Evolutionary conservation across 2,329 filamentous ascomycete species (phyloP), one percentile per base, ranked within the genome.

Genomic region (Scedosporium minutisporum): DNA sequence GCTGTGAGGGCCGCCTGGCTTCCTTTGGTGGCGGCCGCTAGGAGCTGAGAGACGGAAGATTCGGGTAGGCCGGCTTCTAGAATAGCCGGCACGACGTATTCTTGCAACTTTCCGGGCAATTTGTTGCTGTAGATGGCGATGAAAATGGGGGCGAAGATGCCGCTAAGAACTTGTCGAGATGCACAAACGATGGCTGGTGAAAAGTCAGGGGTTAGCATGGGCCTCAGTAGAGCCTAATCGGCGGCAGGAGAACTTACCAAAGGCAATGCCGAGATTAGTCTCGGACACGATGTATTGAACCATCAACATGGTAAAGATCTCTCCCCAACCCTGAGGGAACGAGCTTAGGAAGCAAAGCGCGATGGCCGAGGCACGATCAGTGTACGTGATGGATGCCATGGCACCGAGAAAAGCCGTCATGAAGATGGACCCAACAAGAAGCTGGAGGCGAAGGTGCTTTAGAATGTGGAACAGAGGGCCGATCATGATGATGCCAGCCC

Each of bases 401-500:
- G 64, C 65, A 6, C 64, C 66, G 7, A 66, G 18, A 33, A 67
- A 67, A 14, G 64, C 65, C 6, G 64, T 58, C 62, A 64, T 63
- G 62, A 64, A 66, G 7, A 62, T 21, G 27, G 62, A 63, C 25
- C 63, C 65, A 9, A 66, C 57, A 16, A 66, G 58, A 23, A 65
- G 64, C 48, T 66, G 65, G 59, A 61, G 63, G n/a, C 63, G 63
- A 21, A 60, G 64, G 61, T 64, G 63, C 57, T 63, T 63, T 65
- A 72, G 57, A 62, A 70, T 63, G 66, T 65, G 51, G 67, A 69
- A 68, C 4, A 70, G 55, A 27, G 68, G 62, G 44, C 69, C 69
- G 42, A 69, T 64, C 44, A 71, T 62, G 33, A 67, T 60, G 58
- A 74, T 72, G 44, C 70, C 72, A 18, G 69, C 67, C 57, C 70